Conservation (phyloP, 805 yeast species). For the Grigorovia yakushimaensis region DNA sequence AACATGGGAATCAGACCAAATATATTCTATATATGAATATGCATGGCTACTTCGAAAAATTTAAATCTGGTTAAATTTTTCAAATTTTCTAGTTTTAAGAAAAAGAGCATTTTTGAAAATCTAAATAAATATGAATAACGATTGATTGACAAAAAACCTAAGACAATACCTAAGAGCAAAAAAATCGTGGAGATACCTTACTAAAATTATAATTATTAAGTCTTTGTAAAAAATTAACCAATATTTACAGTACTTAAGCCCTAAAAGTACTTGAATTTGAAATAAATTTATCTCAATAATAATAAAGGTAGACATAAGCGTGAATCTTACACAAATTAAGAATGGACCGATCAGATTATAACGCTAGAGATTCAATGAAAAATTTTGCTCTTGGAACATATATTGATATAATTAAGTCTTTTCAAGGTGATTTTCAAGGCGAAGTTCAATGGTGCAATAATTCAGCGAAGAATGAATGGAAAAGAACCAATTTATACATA, state of each 20-base stretch:
- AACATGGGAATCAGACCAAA: too few relatives aligned
- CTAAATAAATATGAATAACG: neutral
- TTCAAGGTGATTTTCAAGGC: neutral
- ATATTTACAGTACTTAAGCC: too few relatives aligned
- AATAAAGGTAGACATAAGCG: neutral
- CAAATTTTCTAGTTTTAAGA: neutral
- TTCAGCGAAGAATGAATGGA: constrained; percentile 1
- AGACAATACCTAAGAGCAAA: neutral
- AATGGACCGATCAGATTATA: neutral
- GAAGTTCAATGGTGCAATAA: neutral
- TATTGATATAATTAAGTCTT: neutral
- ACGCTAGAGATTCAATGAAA: neutral
- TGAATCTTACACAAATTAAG: neutral
- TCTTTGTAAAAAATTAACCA: too few relatives aligned
- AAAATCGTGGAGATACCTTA: too few relatives aligned
- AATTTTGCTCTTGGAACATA: neutral
- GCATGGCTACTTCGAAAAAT: neutral
- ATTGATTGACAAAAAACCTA: neutral
- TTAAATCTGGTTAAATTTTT: too few relatives aligned
- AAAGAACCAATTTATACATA: neutral
- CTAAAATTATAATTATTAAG: too few relatives aligned
- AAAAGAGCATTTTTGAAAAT: neutral
- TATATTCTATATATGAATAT: neutral
- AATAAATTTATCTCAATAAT: too few relatives aligned
- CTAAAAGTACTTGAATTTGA: too few relatives aligned